Evolutionary conservation across 2,329 filamentous ascomycete genomes (phyloP).

Genomic region (Nemania sp.): DNA sequence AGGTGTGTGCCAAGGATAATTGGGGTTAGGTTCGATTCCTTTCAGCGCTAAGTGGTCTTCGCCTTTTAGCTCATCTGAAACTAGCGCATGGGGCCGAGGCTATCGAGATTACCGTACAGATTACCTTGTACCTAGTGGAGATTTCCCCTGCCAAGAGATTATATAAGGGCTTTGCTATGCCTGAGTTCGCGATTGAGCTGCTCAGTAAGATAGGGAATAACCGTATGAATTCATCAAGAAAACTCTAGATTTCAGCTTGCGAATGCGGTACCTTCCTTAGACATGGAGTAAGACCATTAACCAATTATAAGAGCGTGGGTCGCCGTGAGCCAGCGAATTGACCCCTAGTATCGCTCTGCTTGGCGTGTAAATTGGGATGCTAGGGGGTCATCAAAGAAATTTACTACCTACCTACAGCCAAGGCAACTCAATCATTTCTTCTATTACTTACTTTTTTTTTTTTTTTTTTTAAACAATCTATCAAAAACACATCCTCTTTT

Average conservation of each 20-base stretch:
- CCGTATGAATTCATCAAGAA: too few relatives aligned
- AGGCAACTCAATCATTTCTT: not conserved
- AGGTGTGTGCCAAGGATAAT: too few relatives aligned
- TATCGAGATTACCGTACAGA: not conserved
- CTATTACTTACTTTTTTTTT: not conserved
- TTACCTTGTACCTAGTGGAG: not conserved
- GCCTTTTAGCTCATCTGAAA: too few relatives aligned
- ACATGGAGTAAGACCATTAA: too few relatives aligned
- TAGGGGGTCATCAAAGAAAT: constrained; percentile 5
- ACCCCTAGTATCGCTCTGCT: not conserved
- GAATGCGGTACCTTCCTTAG: too few relatives aligned
- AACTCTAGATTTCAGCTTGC: too few relatives aligned
- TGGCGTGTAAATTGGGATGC: not conserved
- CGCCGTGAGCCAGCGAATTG: not conserved
- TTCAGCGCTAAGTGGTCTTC: too few relatives aligned
- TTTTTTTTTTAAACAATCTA: too few relatives aligned
- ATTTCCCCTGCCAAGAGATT: constrained; percentile 19
- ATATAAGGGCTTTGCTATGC: not conserved
- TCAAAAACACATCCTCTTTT: not conserved
- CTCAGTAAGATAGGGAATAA: too few relatives aligned
- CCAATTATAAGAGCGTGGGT: not conserved
- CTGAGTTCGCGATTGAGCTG: too few relatives aligned
- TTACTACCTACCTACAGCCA: not conserved
- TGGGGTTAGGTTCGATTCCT: too few relatives aligned
- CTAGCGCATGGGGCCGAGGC: not conserved